Evolutionary conservation across 352 stramenopile genomes (phyloP).

Genomic region (Chrysophaeum taylorii): DNA sequence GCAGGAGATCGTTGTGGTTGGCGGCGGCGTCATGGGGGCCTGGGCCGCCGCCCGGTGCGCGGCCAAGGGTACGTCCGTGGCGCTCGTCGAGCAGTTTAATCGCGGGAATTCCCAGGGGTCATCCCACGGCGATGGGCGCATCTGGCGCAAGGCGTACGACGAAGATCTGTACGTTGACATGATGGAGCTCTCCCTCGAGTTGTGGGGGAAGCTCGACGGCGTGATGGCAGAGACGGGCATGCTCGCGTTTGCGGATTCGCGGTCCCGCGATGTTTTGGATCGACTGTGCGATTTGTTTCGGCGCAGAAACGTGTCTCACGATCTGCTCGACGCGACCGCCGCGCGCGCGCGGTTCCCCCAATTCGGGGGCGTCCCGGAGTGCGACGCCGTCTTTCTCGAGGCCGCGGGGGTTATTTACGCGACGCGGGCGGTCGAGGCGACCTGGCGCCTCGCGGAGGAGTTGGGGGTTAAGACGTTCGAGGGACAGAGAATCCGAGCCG

Average conservation of each 20-base stretch:
- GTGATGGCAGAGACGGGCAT: neutral
- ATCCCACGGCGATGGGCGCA: neutral
- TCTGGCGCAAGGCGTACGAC: neutral
- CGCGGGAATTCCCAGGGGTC: neutral
- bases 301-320: neutral
- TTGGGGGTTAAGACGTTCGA: too few relatives aligned
- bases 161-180: slow-evolving; percentile 2
- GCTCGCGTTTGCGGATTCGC: neutral
- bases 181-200: neutral
- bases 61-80: neutral
- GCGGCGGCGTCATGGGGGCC: slow-evolving; percentile 1
- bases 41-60: neutral
- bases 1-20: neutral
- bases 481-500: too few relatives aligned
- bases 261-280: neutral
- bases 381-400: neutral
- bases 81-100: neutral
- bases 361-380: neutral
- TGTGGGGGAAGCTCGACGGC: neutral
- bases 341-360: neutral
- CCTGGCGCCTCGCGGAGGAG: neutral
- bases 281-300: neutral
- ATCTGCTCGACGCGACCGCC: neutral
- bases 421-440: neutral
- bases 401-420: neutral